Evolutionary conservation across 2,329 filamentous ascomycete genomes (phyloP), one percentile per base, ranked within the genome.

Genomic region (Alternaria brassicae): DNA sequence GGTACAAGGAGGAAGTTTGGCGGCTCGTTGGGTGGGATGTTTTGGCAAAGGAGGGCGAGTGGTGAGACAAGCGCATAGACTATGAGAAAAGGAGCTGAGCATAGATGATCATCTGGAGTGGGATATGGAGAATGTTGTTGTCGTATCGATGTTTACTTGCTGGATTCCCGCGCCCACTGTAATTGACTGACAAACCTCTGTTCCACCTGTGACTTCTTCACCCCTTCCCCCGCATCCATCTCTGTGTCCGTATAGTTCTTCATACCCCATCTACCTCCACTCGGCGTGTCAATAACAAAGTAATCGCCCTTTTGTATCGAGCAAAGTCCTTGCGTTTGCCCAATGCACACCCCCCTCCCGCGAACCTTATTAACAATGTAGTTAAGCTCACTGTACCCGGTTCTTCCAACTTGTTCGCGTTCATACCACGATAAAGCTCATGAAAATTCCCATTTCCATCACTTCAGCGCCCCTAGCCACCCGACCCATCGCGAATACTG

Each of bases 1-100:
- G 84, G 83, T 88, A 86, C 64, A 79, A 81, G 53, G 79, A 80
- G 55, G 82, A 87, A 63, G 72, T 88, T 2, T 88, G 86, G 86
- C 74, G 79, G 52, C 68, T 87, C 53, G 67, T 88, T 6, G 86
- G 86, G 0, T 88, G 86, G 85, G 84, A 87, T 49, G 74, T 84
- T 6, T 68, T 84, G 17, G 66, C 68, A 3, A 63, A 56, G 12
- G 68, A 72, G 12, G 42, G 55, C 23, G 65, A 57, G 12, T 70
- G 63, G 68, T 64, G 47, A 63, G 28, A 28, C 9, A 17, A n/a
- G 25, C 6, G 41, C 12, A 42, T 17, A 2, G 23, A 8, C 10
- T 13, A 8, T 13, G 34, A 28, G 12, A 17, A 9, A n/a, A 25
- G 1, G 21, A 2, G 8, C 19, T 7, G 10, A 17, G 12, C 8